A percentile compares a stretch with the other conserved stretches of the same genome.
phyloP scores from a whole-genome alignment of 164 flowering plant species.

The Umbellularia californica region DNA sequence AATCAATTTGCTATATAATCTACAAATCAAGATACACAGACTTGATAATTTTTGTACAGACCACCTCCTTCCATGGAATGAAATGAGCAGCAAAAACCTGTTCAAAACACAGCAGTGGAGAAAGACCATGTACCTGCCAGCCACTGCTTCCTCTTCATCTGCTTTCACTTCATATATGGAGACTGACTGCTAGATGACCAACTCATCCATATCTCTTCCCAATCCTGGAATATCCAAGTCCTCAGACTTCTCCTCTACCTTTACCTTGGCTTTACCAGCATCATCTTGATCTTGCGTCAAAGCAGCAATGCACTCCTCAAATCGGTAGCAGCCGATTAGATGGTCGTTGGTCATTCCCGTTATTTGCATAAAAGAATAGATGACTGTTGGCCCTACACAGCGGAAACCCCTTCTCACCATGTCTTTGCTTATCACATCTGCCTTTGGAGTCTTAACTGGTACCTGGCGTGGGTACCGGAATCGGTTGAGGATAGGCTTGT shows the following conservation, averaged over 20 bases:
- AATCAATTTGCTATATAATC: constrained; percentile 8
- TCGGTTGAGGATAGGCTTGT: constrained; percentile 28
- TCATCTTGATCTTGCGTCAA: constrained; percentile 4
- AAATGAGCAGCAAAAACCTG: constrained; percentile 5
- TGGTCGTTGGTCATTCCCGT: constrained; percentile 39
- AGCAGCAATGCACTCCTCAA: constrained; percentile 22
- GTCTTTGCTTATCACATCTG: constrained; percentile 37
- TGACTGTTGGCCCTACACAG: constrained; percentile 33
- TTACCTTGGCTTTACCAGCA: background rate
- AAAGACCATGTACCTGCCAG: constrained; percentile 15
- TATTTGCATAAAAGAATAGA: constrained; percentile 38
- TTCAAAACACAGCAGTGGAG: constrained; percentile 14
- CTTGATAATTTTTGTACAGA: background rate
- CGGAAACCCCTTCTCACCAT: constrained; percentile 33
- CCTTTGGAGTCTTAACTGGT: constrained; percentile 35
- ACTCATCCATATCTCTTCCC: constrained; percentile 16
- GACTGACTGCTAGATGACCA: constrained; percentile 11
- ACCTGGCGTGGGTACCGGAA: constrained; percentile 37
- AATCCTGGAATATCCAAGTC: constrained; percentile 10
- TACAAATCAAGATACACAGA: constrained; percentile 10
- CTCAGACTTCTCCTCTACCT: constrained; percentile 12
- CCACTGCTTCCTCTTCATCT: background rate
- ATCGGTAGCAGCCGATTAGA: constrained; percentile 32
- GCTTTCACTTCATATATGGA: background rate
- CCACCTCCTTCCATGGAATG: constrained; percentile 2